phyloP scores from a whole-genome alignment of 495 filamentous ascomycete genomes.

The Lasiosphaeriaceae sp. region DNA sequence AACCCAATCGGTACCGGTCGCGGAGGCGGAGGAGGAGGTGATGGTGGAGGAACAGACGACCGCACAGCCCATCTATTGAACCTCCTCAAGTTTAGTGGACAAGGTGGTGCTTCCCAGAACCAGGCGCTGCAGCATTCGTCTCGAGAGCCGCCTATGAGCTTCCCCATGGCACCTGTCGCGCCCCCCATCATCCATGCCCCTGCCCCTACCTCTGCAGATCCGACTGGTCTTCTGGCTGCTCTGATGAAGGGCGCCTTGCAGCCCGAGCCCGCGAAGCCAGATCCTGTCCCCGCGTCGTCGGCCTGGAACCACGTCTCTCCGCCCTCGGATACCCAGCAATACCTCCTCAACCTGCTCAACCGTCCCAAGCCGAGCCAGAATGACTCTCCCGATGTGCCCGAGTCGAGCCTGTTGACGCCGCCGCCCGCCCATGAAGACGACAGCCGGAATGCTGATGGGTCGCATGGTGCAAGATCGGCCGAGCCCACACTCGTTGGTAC shows the following conservation, averaged over 20 bases:
- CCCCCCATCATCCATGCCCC: conserved; percentile 43
- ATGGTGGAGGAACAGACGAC: conserved; percentile 44
- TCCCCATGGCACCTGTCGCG: conserved; percentile 15
- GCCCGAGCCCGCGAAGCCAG: conserved; percentile 35
- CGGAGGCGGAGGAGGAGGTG: conserved; percentile 32
- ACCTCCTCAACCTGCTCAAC: conserved; percentile 50
- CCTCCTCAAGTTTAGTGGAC: conserved; percentile 79
- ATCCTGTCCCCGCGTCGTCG: conserved; percentile 21
- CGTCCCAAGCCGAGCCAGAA: conserved; percentile 51
- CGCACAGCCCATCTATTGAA: conserved; percentile 73
- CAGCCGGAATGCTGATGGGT: conserved; percentile 13
- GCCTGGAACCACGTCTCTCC: conserved; percentile 41
- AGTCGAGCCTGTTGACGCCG: conserved; percentile 37
- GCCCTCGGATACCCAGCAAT: conserved; percentile 45
- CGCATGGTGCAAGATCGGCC: conserved; percentile 16
- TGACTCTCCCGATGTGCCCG: conserved; percentile 38
- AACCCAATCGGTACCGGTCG: conserved; percentile 40
- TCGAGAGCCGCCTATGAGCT: conserved; percentile 16
- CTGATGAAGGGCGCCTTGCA: conserved; percentile 48
- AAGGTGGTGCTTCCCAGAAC: conserved; percentile 24
- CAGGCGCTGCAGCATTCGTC: conserved; percentile 13
- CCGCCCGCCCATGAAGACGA: conserved; percentile 31
- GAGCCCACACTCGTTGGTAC: conserved; percentile 26
- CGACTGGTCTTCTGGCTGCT: conserved; percentile 48
- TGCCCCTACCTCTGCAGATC: conserved; percentile 42